Base-by-base conservation (phyloP, 2,329 filamentous ascomycete species). In the Incumbomyces delicatus region DNA sequence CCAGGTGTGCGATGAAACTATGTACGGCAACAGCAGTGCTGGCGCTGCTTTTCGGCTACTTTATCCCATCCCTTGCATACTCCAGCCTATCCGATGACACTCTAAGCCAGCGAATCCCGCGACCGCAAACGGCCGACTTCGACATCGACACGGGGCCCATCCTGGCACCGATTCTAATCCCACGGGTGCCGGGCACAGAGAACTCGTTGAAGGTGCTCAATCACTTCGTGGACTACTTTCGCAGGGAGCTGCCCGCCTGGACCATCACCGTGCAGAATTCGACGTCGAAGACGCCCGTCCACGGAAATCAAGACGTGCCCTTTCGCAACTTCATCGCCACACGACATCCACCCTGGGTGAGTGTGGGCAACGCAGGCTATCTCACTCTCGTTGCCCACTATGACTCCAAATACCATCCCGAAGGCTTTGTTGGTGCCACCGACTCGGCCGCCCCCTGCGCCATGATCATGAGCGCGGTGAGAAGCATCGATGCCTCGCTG, bases 381-480 rank as follows among this genome's bases (percentile, higher is more conserved):
- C 68, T 96, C 60, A 90, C 87, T 12, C 74, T 98, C 46, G 92
- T 90, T 6, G 92, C 92, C 34, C 92, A 98, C 63, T 96, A 95
- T 63, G 92, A 98, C 59, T 89, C 81, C 61, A 85, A 94, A 66
- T 74, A 84, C 48, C 72, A 72, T 20, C 90, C 89, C 0, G 69
- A 81, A 50, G 90, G 88, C 1, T 98, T 98, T 63, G 85, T 98
- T 49, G 92, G 92, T 0, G 92, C 90, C 0, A 94, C 80, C 12
- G 92, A 98, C 61, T 95, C 87, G 58, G 92, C 92, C 1, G 92
- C 86, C 14, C 89, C 92, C 8, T 96, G 90, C 64, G 92, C 92
- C 0, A 88, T 96, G 75, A 73, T 98, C 49, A 76, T 98, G 78
- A 86, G 95, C 62, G 80, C 83, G 11, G 86, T 89, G 51, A 75